Base-by-base conservation (phyloP, 306 rosid genomes). In the Vigna trinervia region DNA sequence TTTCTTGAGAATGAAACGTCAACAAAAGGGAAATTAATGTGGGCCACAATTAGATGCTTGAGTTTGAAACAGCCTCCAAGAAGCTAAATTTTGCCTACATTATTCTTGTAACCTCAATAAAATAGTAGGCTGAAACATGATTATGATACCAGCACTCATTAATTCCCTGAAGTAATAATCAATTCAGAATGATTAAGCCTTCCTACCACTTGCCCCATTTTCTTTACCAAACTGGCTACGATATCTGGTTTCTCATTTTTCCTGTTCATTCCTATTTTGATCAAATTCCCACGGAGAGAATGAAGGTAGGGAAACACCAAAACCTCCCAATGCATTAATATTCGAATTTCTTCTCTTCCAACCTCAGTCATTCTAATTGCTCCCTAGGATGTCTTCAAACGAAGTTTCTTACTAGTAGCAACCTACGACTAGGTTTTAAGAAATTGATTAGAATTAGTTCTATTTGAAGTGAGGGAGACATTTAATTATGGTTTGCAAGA, bases 1-100 rank as follows among this genome's bases (percentile, higher is more conserved):
- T 46, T 73, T 39, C 26, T 61, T 78, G 89, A 87, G 73, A 86
- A 81, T 73, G 89, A 88, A 85, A 72, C 78, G 79, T 84, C 85
- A 87, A 92, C 90, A 81, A 36, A 86, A 74, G 76, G 53, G 62
- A 13, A 13, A 28, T 59, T 50, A 54, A 17, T 81, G 76, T 64
- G 81, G 80, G 67, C 84, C 85, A 59, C 50, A 15, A 15, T 70
- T 74, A 67, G 38, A 23, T 57, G 20, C 75, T 74, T 73, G 38
- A 23, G 12, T 41, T 50, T 56, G 61, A 67, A 8, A 43, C 28
- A 65, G 52, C 32, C 71, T 20, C 71, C 32, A 66, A 41, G 53
- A 66, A 67, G 22, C 56, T 43, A 67, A 1, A 59, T 22, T 46
- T 66, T 4, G 17, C 57, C 73, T 46, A 46, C 12, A 67, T 46